phyloP scores from a whole-genome alignment of 2,329 filamentous ascomycete species.

The Diaporthe aspalathi region DNA sequence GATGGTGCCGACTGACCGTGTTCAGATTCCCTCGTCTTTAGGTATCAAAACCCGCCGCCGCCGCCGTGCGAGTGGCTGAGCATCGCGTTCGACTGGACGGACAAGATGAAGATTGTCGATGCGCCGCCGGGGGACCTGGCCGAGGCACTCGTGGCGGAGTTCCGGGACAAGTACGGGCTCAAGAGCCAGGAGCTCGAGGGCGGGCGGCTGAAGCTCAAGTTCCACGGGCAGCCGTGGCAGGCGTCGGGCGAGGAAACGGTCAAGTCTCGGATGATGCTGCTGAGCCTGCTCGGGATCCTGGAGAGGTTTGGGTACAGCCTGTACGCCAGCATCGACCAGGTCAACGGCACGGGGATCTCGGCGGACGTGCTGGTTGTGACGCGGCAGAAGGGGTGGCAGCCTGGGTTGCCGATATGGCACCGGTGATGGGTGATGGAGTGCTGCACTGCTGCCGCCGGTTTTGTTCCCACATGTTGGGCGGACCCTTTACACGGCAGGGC shows the following conservation, averaged over 20 bases:
- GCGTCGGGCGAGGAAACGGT: conserved; percentile 43
- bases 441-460: too few species aligned
- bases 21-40: conserved; percentile 51
- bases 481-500: conserved; percentile 2
- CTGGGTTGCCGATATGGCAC: conserved; percentile 35
- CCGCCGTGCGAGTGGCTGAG: conserved; percentile 51
- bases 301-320: conserved; percentile 53
- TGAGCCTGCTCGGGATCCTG: conserved; percentile 49
- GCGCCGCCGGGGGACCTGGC: conserved; percentile 41
- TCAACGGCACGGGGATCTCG: conserved; percentile 22
- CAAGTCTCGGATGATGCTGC: conserved; percentile 45
- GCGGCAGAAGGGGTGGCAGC: conserved; percentile 35
- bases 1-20: not conserved
- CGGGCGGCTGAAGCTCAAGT: conserved; percentile 47
- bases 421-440: not conserved
- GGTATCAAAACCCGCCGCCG: conserved; percentile 49
- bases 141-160: conserved; percentile 39
- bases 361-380: conserved; percentile 40
- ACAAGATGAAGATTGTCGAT: conserved; percentile 50
- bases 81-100: conserved; percentile 49
- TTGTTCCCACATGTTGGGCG: conserved; percentile 12
- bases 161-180: conserved; percentile 30
- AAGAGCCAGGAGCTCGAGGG: conserved; percentile 36
- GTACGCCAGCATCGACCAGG: conserved; percentile 53
- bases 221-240: conserved; percentile 49